These are phyloP conservation scores for Phaeosphaeriaceae sp. DNA, from an alignment of 2,329 filamentous ascomycete species.

Conservation along the genomic window DNA sequence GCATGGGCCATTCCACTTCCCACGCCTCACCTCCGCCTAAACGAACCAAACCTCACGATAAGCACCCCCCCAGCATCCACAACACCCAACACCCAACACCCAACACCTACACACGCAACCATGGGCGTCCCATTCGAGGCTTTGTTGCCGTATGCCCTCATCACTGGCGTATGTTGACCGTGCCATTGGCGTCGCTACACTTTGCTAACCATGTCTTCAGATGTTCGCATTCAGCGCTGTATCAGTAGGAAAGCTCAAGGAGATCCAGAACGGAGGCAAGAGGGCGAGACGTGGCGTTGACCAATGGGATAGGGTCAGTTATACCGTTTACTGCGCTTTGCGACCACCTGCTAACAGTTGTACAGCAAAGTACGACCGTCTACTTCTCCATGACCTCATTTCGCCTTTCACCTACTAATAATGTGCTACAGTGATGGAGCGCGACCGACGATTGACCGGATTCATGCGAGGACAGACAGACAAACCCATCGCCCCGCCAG, in stretches of 20 bases:
- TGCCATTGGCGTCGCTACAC: conserved; percentile 11
- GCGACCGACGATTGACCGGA: conserved; percentile 68
- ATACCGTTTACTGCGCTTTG: conserved; percentile 7
- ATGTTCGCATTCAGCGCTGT: conserved; percentile 67
- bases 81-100: conserved; percentile 27
- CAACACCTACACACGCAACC: conserved; percentile 41
- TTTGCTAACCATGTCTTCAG: conserved; percentile 48
- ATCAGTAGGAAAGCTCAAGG: conserved; percentile 63
- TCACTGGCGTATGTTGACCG: conserved; percentile 60
- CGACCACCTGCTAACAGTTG: conserved; percentile 48
- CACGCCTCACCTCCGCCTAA: conserved; percentile 22
- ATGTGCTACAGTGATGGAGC: conserved; percentile 66
- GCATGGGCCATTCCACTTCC: conserved; percentile 18
- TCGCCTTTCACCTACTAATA: conserved; percentile 39
- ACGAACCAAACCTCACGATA: conserved; percentile 12
- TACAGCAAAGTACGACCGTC: conserved; percentile 63
- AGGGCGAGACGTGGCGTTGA: conserved; percentile 64
- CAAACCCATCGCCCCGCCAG: conserved; percentile 62
- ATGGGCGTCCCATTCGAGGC: conserved; percentile 74
- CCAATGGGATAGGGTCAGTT: conserved; percentile 68
- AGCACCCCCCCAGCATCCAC: conserved; percentile 20
- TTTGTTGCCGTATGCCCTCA: conserved; percentile 68
- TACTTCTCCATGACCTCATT: conserved; percentile 38
- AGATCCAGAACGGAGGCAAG: conserved; percentile 69
- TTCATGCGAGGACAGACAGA: conserved; percentile 67